phyloP scores from a whole-genome alignment of 1,284 basidiomycete genomes.

The Pseudozyma flocculosa region DNA sequence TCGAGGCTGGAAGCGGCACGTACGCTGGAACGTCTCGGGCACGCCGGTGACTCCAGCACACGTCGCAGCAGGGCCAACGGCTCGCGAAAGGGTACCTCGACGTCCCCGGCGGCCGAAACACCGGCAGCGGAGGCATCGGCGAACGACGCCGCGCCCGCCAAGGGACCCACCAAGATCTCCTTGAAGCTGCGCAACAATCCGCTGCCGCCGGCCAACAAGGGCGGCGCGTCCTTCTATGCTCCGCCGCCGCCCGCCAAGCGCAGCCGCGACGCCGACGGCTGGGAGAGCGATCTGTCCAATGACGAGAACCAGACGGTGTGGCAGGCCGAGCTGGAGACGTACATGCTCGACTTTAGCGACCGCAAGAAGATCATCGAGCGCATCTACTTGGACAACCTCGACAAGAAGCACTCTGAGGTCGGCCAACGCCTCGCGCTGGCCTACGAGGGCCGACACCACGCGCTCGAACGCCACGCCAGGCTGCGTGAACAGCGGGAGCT shows the following conservation, averaged over 20 bases:
- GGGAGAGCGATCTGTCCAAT: slow-evolving; percentile 53
- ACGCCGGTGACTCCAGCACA: not conserved
- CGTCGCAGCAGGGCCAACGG: too few species aligned
- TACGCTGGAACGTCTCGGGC: not conserved
- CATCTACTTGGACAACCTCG: slow-evolving; percentile 18
- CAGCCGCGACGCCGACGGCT: slow-evolving; percentile 35
- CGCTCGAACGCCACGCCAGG: slow-evolving; percentile 31
- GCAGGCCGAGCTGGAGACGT: slow-evolving; percentile 43
- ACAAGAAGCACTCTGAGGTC: slow-evolving; percentile 31
- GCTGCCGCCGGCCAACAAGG: slow-evolving; percentile 28
- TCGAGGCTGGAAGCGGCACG: not conserved
- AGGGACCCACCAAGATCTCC: slow-evolving; percentile 9
- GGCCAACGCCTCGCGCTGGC: slow-evolving; percentile 36
- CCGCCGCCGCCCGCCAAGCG: slow-evolving; percentile 36
- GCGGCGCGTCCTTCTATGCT: slow-evolving; percentile 26
- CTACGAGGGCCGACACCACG: slow-evolving; percentile 45
- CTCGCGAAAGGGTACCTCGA: not conserved
- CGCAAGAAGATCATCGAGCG: slow-evolving; percentile 37
- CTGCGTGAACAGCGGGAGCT: slow-evolving; percentile 32
- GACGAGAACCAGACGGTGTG: slow-evolving; percentile 49
- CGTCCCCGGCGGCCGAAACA: not conserved
- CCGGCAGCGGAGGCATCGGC: too few species aligned
- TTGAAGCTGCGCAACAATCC: slow-evolving; percentile 44
- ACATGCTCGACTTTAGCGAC: slow-evolving; percentile 29
- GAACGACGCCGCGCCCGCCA: too few species aligned